Conservation (phyloP, 306 rosid genomes). For the Cajanus cajan region DNA sequence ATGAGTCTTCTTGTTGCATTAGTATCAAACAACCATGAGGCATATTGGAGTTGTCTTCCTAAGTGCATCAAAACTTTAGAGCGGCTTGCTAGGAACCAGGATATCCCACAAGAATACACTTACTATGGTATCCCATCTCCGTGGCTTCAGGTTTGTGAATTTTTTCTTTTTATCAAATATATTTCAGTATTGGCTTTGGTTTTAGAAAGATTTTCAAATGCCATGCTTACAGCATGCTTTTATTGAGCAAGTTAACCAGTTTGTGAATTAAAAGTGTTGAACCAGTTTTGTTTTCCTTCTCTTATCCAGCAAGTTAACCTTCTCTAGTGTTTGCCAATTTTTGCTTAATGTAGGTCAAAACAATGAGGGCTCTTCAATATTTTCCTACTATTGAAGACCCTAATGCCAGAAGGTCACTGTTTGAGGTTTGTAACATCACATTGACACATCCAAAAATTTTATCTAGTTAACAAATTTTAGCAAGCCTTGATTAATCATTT, state of each 20-base stretch:
- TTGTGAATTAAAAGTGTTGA: conserved; percentile 12
- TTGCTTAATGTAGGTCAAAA: conserved; percentile 69
- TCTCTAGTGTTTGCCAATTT: conserved; percentile 23
- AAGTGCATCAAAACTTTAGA: conserved; percentile 90
- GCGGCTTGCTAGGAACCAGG: conserved; percentile 97
- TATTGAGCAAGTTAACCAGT: no score
- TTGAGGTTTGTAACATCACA: conserved; percentile 67
- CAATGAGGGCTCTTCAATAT: conserved; percentile 99
- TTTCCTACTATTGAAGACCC: conserved; percentile 97
- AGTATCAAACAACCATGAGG: conserved; percentile 84
- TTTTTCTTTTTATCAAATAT: background rate
- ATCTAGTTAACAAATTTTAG: conserved; percentile 7
- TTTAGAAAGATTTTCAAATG: background rate
- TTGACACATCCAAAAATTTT: background rate
- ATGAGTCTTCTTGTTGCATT: conserved; percentile 99
- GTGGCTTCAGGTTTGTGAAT: conserved; percentile 95
- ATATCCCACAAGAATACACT: conserved; percentile 96
- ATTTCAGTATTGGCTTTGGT: conserved; percentile 24
- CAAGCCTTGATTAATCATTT: conserved; percentile 40
- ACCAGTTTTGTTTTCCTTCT: background rate
- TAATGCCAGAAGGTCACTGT: conserved; percentile 92
- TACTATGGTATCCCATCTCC: conserved; percentile 99
- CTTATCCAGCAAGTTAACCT: conserved; percentile 1
- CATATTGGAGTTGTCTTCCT: conserved; percentile 98
- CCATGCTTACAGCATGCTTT: background rate